phyloP scores from a whole-genome alignment of 2,329 filamentous ascomycete species.

The Alternaria dauci region DNA sequence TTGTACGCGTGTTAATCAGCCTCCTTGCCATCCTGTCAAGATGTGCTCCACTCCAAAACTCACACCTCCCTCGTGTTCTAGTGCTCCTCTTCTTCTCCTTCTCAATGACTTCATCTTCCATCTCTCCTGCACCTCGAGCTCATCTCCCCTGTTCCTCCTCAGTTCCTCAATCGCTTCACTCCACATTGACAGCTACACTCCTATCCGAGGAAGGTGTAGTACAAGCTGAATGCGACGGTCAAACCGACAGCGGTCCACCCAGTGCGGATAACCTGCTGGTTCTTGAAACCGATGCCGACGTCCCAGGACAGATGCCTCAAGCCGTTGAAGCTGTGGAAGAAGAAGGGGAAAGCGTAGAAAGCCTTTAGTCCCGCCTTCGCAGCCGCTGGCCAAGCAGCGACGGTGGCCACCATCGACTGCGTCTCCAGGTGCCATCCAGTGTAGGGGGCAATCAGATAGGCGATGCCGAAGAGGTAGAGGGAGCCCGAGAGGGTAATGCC shows the following conservation, averaged over 20 bases:
- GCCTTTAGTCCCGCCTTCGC: constrained; percentile 69
- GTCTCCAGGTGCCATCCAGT: constrained; percentile 75
- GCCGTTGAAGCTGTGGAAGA: constrained; percentile 74
- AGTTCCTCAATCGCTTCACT: background rate
- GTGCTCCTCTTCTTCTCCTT: background rate
- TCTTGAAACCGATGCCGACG: constrained; percentile 67
- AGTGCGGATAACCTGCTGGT: constrained; percentile 69
- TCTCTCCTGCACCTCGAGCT: background rate
- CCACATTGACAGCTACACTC: background rate
- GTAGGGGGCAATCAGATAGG: constrained; percentile 82
- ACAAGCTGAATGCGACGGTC: constrained; percentile 54
- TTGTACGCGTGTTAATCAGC: constrained; percentile 6
- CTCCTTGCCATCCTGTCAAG: background rate
- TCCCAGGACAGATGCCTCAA: constrained; percentile 77
- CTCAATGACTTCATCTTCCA: background rate
- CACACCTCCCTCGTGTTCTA: background rate
- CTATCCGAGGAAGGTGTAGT: constrained; percentile 40
- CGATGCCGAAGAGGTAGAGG: constrained; percentile 80
- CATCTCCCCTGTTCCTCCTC: background rate
- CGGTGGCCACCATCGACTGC: constrained; percentile 68
- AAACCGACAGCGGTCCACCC: constrained; percentile 70
- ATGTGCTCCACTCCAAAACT: background rate
- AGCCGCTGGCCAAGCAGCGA: constrained; percentile 67
- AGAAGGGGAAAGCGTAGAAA: constrained; percentile 69
- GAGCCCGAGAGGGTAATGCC: constrained; percentile 74